Conservation (phyloP, 1,139 yeast genomes). For the Geotrichum klebahnii region DNA sequence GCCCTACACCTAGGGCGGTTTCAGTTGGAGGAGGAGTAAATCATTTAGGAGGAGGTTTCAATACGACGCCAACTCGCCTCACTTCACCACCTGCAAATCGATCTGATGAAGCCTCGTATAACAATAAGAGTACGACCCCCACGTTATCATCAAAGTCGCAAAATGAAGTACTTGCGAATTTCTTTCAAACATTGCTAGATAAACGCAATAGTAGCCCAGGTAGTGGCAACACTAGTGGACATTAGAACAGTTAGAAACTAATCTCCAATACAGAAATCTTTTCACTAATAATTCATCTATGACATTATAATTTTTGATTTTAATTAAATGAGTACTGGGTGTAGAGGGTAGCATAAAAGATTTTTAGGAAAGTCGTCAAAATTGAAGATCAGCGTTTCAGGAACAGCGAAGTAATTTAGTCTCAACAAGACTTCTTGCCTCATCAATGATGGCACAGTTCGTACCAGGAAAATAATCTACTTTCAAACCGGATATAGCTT, state of each 20-base stretch:
- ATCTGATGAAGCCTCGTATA: conserved; percentile 20
- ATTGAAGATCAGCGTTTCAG: too few species aligned
- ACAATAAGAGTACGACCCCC: conserved; percentile 24
- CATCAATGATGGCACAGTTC: too few species aligned
- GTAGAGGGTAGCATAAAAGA: too few species aligned
- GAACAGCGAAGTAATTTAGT: too few species aligned
- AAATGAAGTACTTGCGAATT: conserved; percentile 33
- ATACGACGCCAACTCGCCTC: conserved; percentile 2
- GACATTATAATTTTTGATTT: not conserved
- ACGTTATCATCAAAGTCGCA: conserved; percentile 23
- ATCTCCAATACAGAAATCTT: not conserved
- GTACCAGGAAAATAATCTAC: too few species aligned
- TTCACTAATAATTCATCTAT: not conserved
- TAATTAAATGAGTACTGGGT: too few species aligned
- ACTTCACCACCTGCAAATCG: conserved; percentile 20
- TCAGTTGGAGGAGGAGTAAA: conserved; percentile 2
- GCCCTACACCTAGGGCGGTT: conserved; percentile 1
- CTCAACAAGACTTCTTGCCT: too few species aligned
- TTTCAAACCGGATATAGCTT: too few species aligned
- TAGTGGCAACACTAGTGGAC: not conserved
- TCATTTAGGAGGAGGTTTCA: not conserved
- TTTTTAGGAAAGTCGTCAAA: too few species aligned
- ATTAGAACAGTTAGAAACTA: not conserved
- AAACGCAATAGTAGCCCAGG: conserved; percentile 13
- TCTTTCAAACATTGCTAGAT: conserved; percentile 33